These are phyloP conservation scores for Osmanthus fragrans DNA, from an alignment of 257 asterid genomes.

Conservation along the genomic window DNA sequence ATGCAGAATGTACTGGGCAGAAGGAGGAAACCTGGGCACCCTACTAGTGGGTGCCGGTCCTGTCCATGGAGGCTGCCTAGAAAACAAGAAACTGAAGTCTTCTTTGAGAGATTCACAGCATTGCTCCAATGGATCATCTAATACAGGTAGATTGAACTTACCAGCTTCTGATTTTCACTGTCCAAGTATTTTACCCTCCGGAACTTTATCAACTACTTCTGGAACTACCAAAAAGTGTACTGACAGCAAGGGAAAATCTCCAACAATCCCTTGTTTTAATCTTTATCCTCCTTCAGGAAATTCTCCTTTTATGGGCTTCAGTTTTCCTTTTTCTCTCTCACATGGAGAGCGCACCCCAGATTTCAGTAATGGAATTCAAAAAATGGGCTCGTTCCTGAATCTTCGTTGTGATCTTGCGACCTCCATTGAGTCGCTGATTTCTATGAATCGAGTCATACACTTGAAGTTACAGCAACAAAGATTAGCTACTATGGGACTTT, in stretches of 20 bases:
- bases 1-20: neutral
- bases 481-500: neutral
- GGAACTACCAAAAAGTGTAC: neutral
- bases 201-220: neutral
- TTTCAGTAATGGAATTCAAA: neutral
- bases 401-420: neutral
- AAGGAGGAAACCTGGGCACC: neutral
- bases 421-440: neutral
- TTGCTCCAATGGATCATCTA: neutral
- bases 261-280: neutral
- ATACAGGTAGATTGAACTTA: neutral
- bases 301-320: neutral
- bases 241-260: neutral
- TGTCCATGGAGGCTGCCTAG: neutral
- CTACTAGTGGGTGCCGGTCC: neutral
- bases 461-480: neutral
- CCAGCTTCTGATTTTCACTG: neutral
- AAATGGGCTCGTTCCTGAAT: neutral
- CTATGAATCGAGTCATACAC: neutral
- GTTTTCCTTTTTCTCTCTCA: neutral
- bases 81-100: neutral
- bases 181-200: neutral
- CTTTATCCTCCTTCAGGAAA: neutral
- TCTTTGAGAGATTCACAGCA: neutral
- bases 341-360: neutral